Conservation (phyloP, 805 yeast species). For the Blastobotrys terrestris region DNA sequence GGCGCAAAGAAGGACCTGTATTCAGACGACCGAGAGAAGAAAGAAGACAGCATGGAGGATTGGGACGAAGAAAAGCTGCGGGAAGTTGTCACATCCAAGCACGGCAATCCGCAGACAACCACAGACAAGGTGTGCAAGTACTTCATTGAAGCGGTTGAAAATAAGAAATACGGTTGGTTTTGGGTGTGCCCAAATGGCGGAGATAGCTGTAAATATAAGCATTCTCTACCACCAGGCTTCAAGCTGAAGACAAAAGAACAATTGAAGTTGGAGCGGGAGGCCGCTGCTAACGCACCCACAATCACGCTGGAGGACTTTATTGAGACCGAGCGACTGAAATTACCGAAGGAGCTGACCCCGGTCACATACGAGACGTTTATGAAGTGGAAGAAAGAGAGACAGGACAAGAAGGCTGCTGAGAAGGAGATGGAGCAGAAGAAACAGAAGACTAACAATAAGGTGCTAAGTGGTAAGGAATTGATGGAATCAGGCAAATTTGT, state of each 20-base stretch:
- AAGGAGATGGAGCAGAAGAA: conserved; percentile 42
- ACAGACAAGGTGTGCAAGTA: conserved; percentile 91
- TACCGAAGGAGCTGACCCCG: conserved; percentile 74
- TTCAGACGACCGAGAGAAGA: conserved; percentile 70
- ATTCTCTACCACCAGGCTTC: conserved; percentile 94
- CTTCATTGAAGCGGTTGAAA: conserved; percentile 95
- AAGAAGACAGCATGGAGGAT: conserved; percentile 82
- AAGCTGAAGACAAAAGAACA: conserved; percentile 96
- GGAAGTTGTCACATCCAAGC: conserved; percentile 80
- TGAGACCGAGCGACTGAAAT: conserved; percentile 82
- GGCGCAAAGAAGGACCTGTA: conserved; percentile 87
- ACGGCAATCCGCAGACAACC: conserved; percentile 89
- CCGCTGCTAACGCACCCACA: conserved; percentile 76
- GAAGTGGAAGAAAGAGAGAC: conserved; percentile 74
- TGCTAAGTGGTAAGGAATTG: conserved; percentile 32
- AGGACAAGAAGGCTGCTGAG: conserved; percentile 29
- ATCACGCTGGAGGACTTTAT: conserved; percentile 93
- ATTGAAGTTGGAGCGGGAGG: conserved; percentile 79
- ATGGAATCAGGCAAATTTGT: conserved; percentile 35
- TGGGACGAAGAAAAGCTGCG: conserved; percentile 97
- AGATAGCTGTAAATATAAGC: conserved; percentile 86
- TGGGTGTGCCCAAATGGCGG: conserved; percentile 98
- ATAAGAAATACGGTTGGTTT: conserved; percentile 98
- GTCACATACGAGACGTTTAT: conserved; percentile 75
- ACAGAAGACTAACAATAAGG: conserved; percentile 22